A percentile compares a stretch with the other conserved stretches of the same genome.
These are phyloP conservation scores for Hydrangea macrophylla DNA, from an alignment of 148 eudicot species.

Conservation along the genomic window DNA sequence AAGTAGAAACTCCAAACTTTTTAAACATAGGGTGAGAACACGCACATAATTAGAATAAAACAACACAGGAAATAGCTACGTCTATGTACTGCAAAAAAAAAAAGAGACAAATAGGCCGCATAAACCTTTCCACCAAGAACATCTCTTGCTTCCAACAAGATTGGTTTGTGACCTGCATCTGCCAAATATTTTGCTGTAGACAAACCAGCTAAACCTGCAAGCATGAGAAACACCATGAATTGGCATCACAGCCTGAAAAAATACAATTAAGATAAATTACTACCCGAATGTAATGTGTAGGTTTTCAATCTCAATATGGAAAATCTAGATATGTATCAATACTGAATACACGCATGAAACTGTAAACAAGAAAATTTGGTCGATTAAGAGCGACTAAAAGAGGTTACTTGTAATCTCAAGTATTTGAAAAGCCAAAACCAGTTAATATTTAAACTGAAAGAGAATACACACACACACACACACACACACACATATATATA, in stretches of 20 bases:
- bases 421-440: background rate
- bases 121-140: constrained; percentile 96
- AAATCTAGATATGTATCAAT: background rate
- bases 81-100: background rate
- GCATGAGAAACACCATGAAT: constrained; percentile 7
- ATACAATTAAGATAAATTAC: background rate
- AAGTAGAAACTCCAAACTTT: background rate
- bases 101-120: constrained; percentile 12
- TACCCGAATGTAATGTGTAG: background rate
- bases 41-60: background rate
- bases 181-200: constrained; percentile 96
- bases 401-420: background rate
- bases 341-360: no score
- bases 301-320: background rate
- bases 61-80: constrained; percentile 3
- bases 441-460: constrained; percentile 1
- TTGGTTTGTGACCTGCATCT: constrained; percentile 95
- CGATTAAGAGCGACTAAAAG: constrained; percentile 5
- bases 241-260: background rate
- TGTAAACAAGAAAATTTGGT: background rate
- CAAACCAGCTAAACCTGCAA: constrained; percentile 93
- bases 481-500: no score
- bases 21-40: background rate
- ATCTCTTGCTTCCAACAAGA: constrained; percentile 89
- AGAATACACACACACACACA: background rate